phyloP scores from a whole-genome alignment of 129 eudicot genomes.

The Ambrosia artemisiifolia region DNA sequence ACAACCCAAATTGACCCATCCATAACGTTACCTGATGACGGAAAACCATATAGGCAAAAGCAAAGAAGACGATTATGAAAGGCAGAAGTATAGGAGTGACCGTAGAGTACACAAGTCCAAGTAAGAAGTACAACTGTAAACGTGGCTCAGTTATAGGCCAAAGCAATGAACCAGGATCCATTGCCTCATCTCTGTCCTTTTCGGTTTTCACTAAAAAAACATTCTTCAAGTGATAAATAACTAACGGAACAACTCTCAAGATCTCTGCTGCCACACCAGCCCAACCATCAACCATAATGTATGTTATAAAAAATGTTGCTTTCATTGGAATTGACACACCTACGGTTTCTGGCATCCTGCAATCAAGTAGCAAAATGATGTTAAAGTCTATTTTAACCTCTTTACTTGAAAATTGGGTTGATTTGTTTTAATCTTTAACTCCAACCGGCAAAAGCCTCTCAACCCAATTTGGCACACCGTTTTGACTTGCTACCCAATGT shows the following conservation, averaged over 20 bases:
- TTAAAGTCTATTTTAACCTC: background rate
- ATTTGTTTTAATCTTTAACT: background rate
- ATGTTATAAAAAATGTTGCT: slow-evolving; percentile 83
- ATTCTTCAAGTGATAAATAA: slow-evolving; percentile 69
- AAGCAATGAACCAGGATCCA: slow-evolving; percentile 74
- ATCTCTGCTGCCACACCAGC: slow-evolving; percentile 89
- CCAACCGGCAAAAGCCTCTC: background rate
- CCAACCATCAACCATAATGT: slow-evolving; percentile 97
- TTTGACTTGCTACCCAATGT: too few species aligned
- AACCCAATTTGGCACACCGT: background rate
- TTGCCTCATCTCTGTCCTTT: slow-evolving; percentile 76
- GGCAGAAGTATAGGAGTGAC: slow-evolving; percentile 86
- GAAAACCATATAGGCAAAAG: slow-evolving; percentile 69
- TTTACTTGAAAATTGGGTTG: background rate
- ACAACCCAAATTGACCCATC: too few species aligned
- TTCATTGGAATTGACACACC: slow-evolving; percentile 94
- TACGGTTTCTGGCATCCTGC: slow-evolving; percentile 76
- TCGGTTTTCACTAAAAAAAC: slow-evolving; percentile 85
- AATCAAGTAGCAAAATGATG: background rate
- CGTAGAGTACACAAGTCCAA: slow-evolving; percentile 75
- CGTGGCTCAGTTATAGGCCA: slow-evolving; percentile 77
- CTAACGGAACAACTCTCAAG: slow-evolving; percentile 61
- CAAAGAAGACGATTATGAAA: slow-evolving; percentile 76
- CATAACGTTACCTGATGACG: slow-evolving; percentile 72
- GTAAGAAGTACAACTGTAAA: slow-evolving; percentile 74